These are phyloP conservation scores for Tetraselmis striata DNA, from an alignment of 139 green algal species.

Conservation along the genomic window DNA sequence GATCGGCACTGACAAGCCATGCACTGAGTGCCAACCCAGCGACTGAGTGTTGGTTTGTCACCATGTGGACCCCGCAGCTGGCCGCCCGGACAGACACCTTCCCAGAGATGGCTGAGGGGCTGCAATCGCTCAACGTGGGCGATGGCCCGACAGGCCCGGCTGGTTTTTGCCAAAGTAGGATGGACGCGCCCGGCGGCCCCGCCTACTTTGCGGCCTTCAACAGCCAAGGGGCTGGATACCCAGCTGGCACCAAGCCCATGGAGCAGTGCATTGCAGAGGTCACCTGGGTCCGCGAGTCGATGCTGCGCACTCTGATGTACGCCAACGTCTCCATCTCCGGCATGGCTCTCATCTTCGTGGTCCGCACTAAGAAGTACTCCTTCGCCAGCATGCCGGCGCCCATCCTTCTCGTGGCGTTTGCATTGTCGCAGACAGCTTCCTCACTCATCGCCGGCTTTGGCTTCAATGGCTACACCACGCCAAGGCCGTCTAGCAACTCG, in stretches of 20 bases:
- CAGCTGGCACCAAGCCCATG: constrained; percentile 4
- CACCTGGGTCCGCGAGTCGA: constrained; percentile 59
- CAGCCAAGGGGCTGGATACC: neutral
- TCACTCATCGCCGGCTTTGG: constrained; percentile 62
- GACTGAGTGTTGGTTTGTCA: too few relatives aligned
- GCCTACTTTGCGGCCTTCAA: neutral
- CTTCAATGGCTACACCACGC: constrained; percentile 58
- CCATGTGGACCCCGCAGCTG: too few relatives aligned
- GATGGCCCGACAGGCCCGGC: too few relatives aligned
- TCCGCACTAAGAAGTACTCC: constrained; percentile 52
- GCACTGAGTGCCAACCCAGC: too few relatives aligned
- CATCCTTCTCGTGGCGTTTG: neutral
- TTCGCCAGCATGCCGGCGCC: constrained; percentile 17
- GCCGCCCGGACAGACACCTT: neutral
- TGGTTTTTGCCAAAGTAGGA: neutral
- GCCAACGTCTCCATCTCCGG: constrained; percentile 61
- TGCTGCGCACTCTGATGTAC: constrained; percentile 65
- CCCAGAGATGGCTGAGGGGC: neutral
- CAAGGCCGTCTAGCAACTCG: constrained; percentile 26
- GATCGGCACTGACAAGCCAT: too few relatives aligned
- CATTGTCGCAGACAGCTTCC: constrained; percentile 34
- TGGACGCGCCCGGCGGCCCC: neutral
- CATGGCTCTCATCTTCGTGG: constrained; percentile 76
- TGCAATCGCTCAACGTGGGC: neutral
- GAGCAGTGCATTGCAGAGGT: constrained; percentile 71